Base-by-base conservation (phyloP, 768 basidiomycete genomes). In the Mycena filopes region DNA sequence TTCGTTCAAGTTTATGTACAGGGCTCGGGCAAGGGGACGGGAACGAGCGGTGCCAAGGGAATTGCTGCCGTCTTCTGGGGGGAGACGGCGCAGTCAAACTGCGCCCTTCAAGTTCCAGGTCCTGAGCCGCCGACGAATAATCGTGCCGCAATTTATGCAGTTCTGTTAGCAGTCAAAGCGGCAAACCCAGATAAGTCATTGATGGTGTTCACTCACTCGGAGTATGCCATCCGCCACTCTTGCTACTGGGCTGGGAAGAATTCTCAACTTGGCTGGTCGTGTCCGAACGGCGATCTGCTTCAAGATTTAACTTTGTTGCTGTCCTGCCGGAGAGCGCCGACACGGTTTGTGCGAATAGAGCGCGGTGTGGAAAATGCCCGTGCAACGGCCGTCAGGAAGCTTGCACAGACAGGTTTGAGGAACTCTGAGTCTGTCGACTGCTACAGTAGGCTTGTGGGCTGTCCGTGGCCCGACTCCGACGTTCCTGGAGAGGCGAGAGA, bases 81-180 rank as follows among this genome's bases (percentile, higher is more conserved):
- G 46, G 25, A 26, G 23, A 26, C 23, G 5, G 25, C 46, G 1
- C 4, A 10, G 3, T 10, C 46, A 15, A 47, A 72, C 0, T 73
- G 78, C 0, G 67, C 73, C 5, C 79, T 74, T 0, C 67, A 50
- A 15, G 26, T 47, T 20, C 46, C 46, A 15, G 46, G 46, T 3
- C 46, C 46, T 20, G 46, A 26, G 25, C 46, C 23, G 10, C 11
- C 25, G 15, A 26, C 46, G 25, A 47, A 20, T 26, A 47, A 47
- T 47, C 25, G 46, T 13, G 46, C 46, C 6, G 46, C 25, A 26
- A 47, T 47, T 12, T 47, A 47, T 47, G 46, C 23, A 25, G 46
- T 28, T 2, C 46, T 47, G 25, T 47, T 47, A 15, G 46, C 28
- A 29, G 55, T 40, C 10, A 15, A 20, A 20, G 13, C 25, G 23